Conservation (phyloP, 192 early-diverging fungal genomes). For the Polychytrium aggregatum region DNA sequence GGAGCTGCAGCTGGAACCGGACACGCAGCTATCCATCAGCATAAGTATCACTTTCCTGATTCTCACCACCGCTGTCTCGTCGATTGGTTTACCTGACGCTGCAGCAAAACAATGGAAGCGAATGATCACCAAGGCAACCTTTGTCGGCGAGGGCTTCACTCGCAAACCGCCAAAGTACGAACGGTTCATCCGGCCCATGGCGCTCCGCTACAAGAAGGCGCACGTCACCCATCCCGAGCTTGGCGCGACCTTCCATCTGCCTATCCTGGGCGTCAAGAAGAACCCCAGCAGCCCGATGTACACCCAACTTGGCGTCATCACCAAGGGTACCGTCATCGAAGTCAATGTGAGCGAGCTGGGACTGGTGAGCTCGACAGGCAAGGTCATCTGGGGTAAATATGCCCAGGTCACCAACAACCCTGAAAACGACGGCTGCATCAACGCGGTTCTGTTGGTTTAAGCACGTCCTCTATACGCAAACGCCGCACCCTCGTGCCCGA, state of each 20-base stretch:
- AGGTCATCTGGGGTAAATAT: conserved; percentile 91
- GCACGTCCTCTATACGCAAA: too few species aligned
- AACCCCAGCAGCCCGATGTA: conserved; percentile 93
- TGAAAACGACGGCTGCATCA: conserved; percentile 91
- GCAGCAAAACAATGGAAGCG: conserved; percentile 92
- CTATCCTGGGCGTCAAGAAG: conserved; percentile 98
- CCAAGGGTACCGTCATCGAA: conserved; percentile 96
- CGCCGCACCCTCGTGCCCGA: too few species aligned
- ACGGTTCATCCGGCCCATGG: conserved; percentile 95
- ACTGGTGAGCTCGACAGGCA: conserved; percentile 89
- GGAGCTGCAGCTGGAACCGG: too few species aligned
- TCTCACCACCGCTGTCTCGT: conserved; percentile 1
- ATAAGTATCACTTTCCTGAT: conserved; percentile 1
- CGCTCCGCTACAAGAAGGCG: conserved; percentile 94
- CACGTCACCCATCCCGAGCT: conserved; percentile 99
- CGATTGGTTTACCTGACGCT: too few species aligned
- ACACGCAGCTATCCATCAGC: too few species aligned
- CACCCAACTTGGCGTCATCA: conserved; percentile 94
- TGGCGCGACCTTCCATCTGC: conserved; percentile 90
- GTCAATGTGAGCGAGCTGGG: conserved; percentile 91
- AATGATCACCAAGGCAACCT: conserved; percentile 97
- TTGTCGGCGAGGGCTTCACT: conserved; percentile 99
- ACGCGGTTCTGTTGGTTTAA: conserved; percentile 86
- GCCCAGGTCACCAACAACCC: conserved; percentile 92
- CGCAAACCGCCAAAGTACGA: conserved; percentile 99